Evolutionary conservation across 2,329 filamentous ascomycete genomes (phyloP), one percentile per base, ranked within the genome.

Genomic region (Aspergillus sojae): DNA sequence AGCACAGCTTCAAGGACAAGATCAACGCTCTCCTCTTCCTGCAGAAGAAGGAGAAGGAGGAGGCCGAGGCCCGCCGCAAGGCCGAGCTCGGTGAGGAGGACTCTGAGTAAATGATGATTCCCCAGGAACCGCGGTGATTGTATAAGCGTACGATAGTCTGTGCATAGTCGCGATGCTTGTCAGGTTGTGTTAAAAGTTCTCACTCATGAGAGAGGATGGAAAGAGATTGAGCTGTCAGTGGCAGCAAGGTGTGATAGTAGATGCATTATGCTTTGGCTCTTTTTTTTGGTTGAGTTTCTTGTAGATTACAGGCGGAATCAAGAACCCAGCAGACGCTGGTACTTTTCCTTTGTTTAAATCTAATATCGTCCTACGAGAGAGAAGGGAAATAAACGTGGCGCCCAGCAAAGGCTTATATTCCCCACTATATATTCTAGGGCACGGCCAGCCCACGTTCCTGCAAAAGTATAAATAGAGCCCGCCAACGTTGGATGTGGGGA

Each of bases 11-110:
- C 67, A 71, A 69, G 48, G 83, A 87, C 69, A 81, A 84, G 72
- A 80, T 89, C 69, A 82, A 81, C 72, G 81, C 82, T 46, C 78
- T 89, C 65, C 78, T 85, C 64, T 81, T 77, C 70, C 71, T 78
- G 66, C 78, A 82, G 74, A 74, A 79, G 72, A 80, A 80, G 70
- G 77, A 81, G 71, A 73, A 82, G 72, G 80, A 79, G 70, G 76
- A 80, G 72, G 76, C 73, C 56, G 77, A 82, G 67, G 72, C 72
- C 53, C 77, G 76, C 63, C 71, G 70, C 66, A 69, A 71, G 66
- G 74, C 71, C 55, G 72, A 72, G 70, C 61, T 70, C 46, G 68
- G 59, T 62, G 72, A 65, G 52, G 74, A 72, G 62, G 62, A 74
- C 34, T 71, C 72, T 45, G 77, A 77, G 71, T 78, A 78, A 75